Conservation (phyloP, 2,329 filamentous ascomycete species). For the Beauveria rudraprayagi region DNA sequence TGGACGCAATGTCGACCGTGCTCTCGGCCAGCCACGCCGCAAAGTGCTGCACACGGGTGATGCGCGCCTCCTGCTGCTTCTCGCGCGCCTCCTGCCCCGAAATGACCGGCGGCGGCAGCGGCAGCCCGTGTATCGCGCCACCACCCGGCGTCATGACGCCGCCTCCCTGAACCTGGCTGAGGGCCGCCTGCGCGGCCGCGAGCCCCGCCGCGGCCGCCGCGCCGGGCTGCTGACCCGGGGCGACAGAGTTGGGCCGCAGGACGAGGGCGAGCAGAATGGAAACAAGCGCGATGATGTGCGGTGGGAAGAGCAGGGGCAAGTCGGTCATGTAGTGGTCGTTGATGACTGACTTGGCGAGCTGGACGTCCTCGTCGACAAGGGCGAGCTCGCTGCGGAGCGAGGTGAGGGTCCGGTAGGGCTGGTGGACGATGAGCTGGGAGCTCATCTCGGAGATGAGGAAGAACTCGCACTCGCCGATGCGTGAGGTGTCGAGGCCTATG, state of each 20-base stretch:
- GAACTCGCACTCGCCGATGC: slow-evolving; percentile 91
- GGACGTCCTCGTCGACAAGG: slow-evolving; percentile 69
- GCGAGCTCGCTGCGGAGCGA: slow-evolving; percentile 62
- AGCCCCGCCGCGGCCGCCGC: slow-evolving; percentile 33
- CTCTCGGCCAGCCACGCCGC: slow-evolving; percentile 81
- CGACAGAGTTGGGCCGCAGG: slow-evolving; percentile 50
- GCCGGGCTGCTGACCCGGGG: slow-evolving; percentile 22
- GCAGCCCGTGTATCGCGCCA: background rate
- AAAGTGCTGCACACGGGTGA: slow-evolving; percentile 57
- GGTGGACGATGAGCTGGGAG: slow-evolving; percentile 82
- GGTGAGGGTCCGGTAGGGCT: slow-evolving; percentile 76
- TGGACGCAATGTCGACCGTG: slow-evolving; percentile 71
- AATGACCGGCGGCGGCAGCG: background rate
- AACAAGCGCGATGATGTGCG: slow-evolving; percentile 82
- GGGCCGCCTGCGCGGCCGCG: slow-evolving; percentile 41
- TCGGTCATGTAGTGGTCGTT: slow-evolving; percentile 94
- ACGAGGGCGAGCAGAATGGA: slow-evolving; percentile 80
- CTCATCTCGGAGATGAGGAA: slow-evolving; percentile 84
- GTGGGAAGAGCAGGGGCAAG: slow-evolving; percentile 74
- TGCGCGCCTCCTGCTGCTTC: slow-evolving; percentile 44
- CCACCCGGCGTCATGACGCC: slow-evolving; percentile 1
- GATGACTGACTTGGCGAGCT: slow-evolving; percentile 72
- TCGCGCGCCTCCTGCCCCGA: slow-evolving; percentile 33
- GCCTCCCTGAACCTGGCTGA: slow-evolving; percentile 37
- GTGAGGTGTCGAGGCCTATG: slow-evolving; percentile 67